Evolutionary conservation across 2,329 filamentous ascomycete species (phyloP), one percentile per base, ranked within the genome.

Genomic region (Colletotrichum phormii): DNA sequence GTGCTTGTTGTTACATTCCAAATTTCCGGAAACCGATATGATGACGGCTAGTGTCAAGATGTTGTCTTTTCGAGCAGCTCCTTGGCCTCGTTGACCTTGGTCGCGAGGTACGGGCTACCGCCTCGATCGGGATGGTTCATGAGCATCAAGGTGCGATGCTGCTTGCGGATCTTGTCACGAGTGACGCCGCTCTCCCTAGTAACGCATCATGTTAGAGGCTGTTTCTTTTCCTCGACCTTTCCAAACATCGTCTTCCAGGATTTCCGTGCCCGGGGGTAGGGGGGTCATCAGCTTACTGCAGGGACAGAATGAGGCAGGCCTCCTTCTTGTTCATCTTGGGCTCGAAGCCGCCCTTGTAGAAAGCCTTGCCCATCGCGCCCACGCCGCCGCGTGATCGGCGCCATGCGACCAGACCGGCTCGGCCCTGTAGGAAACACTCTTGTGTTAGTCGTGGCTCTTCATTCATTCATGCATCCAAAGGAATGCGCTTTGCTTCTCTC

Each of bases 271-370:
- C n/a, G n/a, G n/a, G n/a, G n/a, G n/a, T n/a, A n/a, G n/a, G n/a
- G n/a, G n/a, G n/a, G n/a, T n/a, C n/a, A n/a, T n/a, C n/a, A n/a
- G 77, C 85, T 61, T 90, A 98, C 96, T 92, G 94, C 74, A 98
- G 91, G 76, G 97, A 94, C 61, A 99, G 86, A 74, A 99, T 98
- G 77, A 99, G 85, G 5, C 95, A 89, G 26, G 97, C 97, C 85
- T 99, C 97, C 82, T 93, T 92, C 82, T 93, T 91, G 82, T 91
- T 98, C 96, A 99, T 99, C 84, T 93, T 94, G 73, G 91, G 88
- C 86, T 99, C 97, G 81, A 99, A 99, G n/a, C 97, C 97, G 77
- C 97, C 97, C 85, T 98, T 99, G 89, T 98, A 98, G 81, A 95
- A 99, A 54, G 95, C 92, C 83, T 95, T 95, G 78, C 97, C 97